Conservation (phyloP, 2,329 filamentous ascomycete genomes). For the Ophiocordyceps australis region DNA sequence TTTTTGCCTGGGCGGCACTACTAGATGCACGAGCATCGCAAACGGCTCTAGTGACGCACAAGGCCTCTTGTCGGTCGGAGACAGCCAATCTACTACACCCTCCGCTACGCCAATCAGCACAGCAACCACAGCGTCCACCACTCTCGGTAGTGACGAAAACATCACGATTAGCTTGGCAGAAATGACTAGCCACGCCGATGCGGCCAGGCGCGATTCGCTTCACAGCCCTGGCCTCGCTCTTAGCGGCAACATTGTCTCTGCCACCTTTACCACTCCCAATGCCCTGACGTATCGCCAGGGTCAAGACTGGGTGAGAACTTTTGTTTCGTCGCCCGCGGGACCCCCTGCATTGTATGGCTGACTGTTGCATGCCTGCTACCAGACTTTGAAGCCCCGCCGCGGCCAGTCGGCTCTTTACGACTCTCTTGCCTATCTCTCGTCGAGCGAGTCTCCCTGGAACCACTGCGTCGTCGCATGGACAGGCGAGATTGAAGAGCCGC, state of each 20-base stretch:
- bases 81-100: no score
- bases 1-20: no score
- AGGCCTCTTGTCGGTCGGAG: no score
- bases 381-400: constrained; percentile 61
- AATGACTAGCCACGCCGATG: no score
- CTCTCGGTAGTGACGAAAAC: no score
- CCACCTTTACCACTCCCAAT: constrained; percentile 45
- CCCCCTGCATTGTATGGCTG: background rate
- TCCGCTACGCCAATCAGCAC: no score
- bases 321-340: constrained; percentile 3
- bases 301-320: constrained; percentile 37
- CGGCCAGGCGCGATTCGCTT: constrained; percentile 33
- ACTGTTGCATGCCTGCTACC: constrained; percentile 1
- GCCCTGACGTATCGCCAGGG: constrained; percentile 38
- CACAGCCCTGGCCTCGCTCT: constrained; percentile 37
- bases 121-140: no score
- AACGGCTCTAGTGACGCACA: no score
- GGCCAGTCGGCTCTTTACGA: constrained; percentile 89
- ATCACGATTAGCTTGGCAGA: no score
- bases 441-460: constrained; percentile 70
- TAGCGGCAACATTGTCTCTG: constrained; percentile 48
- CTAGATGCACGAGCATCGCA: no score
- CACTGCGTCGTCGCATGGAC: constrained; percentile 93
- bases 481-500: constrained; percentile 53
- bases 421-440: constrained; percentile 74